These are phyloP conservation scores for Nicotiana noctiflora DNA, from an alignment of 257 asterid genomes.

Conservation along the genomic window DNA sequence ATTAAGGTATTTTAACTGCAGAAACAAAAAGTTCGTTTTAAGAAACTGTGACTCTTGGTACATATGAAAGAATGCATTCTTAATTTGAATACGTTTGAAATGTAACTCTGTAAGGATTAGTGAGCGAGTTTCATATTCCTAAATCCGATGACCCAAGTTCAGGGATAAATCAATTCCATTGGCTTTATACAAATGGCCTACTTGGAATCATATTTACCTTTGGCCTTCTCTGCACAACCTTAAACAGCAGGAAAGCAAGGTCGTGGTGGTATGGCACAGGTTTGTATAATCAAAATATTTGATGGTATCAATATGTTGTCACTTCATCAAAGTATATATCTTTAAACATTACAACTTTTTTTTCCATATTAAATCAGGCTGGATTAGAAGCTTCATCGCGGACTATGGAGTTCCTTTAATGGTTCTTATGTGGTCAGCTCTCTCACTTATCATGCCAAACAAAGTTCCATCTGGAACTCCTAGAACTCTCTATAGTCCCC, in stretches of 20 bases:
- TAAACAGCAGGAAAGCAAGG: slow-evolving; percentile 15
- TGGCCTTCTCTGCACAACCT: slow-evolving; percentile 11
- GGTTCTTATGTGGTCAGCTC: slow-evolving; percentile 12
- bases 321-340: neutral
- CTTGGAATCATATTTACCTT: slow-evolving; percentile 9
- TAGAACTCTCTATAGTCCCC: slow-evolving; percentile 11
- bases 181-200: slow-evolving; percentile 8
- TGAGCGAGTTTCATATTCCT: slow-evolving; percentile 9
- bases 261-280: slow-evolving; percentile 16
- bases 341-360: neutral
- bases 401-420: slow-evolving; percentile 18
- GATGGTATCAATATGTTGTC: neutral
- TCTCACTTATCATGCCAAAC: neutral
- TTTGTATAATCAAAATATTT: neutral
- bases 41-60: neutral
- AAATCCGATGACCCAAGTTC: neutral
- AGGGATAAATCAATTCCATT: slow-evolving; percentile 5
- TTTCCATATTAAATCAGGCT: neutral
- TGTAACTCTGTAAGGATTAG: slow-evolving; percentile 7
- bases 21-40: neutral
- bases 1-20: neutral
- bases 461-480: slow-evolving; percentile 15
- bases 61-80: neutral
- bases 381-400: slow-evolving; percentile 6
- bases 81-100: neutral